phyloP scores from a whole-genome alignment of 495 filamentous ascomycete species.

The Xylaria venustula region DNA sequence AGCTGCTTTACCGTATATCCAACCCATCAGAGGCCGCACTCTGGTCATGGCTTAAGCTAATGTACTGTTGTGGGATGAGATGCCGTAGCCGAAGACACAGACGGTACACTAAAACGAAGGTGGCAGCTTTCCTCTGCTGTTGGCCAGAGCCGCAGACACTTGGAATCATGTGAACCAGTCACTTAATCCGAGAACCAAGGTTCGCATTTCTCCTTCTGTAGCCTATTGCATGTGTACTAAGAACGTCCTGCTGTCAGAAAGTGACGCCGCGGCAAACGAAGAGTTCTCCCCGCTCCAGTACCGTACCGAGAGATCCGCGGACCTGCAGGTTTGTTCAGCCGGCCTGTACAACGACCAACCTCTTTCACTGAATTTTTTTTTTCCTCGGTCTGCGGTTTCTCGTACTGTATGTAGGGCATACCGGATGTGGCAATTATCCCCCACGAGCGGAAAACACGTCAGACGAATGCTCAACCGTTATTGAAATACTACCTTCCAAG shows the following conservation, averaged over 20 bases:
- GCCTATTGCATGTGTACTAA: too few species aligned
- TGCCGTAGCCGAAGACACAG: neutral
- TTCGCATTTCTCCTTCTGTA: too few species aligned
- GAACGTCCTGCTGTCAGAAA: neutral
- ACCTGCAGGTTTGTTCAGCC: neutral
- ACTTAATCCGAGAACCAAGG: neutral
- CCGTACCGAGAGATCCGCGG: neutral
- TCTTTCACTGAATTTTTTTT: neutral
- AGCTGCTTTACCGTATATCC: neutral
- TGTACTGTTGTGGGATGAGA: too few species aligned
- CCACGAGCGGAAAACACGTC: neutral
- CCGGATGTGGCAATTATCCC: neutral
- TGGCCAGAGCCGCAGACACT: slow-evolving; percentile 3
- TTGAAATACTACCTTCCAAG: slow-evolving; percentile 6
- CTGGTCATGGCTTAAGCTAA: slow-evolving; percentile 1
- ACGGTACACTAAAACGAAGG: neutral
- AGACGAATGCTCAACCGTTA: neutral
- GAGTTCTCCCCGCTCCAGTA: neutral
- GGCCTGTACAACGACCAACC: neutral
- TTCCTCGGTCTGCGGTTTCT: neutral
- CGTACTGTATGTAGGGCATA: neutral
- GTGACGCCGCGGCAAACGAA: neutral
- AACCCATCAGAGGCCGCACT: too few species aligned
- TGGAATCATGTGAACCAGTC: slow-evolving; percentile 3
- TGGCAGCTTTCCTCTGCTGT: neutral